Base-by-base conservation (phyloP, 2,329 filamentous ascomycete genomes). In the Sphaerulina vaccinii region DNA sequence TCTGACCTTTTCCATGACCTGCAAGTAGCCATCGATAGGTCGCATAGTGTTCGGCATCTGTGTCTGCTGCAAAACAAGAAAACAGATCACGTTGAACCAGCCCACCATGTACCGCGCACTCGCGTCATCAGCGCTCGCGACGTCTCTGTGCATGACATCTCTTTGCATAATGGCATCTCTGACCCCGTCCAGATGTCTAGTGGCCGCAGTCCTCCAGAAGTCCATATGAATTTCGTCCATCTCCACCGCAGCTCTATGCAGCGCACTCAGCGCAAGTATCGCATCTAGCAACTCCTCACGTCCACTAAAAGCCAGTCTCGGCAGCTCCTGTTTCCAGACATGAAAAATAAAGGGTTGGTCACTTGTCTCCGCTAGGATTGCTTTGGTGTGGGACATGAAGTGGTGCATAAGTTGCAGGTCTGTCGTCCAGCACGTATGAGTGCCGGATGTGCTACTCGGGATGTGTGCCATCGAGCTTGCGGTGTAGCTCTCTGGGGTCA, bases 341-440 rank as follows among this genome's bases (percentile, higher is more conserved):
- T 54, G 57, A 13, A 62, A 42, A 3, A 62, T 48, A 13, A 50
- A 49, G 8, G 57, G 56, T 8, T 50, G 16, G 16, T 60, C 60
- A 21, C 56, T 49, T 40, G 54, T 49, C 36, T 66, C 63, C 5
- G 57, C 61, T 21, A 67, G 48, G 24, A 66, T 51, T 23, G 56
- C 50, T 35, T 57, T 53, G 9, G 61, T 59, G 36, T 63, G 47
- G 10, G 49, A 51, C 44, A 58, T 56, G 42, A 59, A 66, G 46
- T 68, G 64, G 39, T 68, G 65, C 64, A 68, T 65, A 9, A 68
- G 55, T 47, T 64, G 56, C 5, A 68, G 53, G 46, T 67, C 63
- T 18, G n/a, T n/a, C n/a, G n/a, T n/a, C n/a, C n/a, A n/a, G n/a
- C n/a, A n/a, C n/a, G n/a, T n/a, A n/a, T n/a, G 59, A 43, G 35